Percentiles rank a stretch among this genome's conserved stretches.
Conservation (phyloP, 139 green algal species). For the Closterium sp. region DNA sequence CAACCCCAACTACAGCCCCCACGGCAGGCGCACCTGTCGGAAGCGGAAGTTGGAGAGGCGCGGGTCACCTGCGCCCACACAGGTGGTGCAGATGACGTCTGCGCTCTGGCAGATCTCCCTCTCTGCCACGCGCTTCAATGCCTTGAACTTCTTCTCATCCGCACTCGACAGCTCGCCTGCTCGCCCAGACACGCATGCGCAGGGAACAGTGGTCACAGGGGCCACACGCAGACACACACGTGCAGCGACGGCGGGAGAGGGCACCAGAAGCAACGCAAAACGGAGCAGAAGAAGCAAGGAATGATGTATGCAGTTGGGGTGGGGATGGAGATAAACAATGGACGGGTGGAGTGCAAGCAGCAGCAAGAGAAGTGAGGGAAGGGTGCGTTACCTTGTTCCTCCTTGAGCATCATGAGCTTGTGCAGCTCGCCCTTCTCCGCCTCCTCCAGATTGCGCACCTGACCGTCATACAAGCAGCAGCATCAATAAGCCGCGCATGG, state of each 20-base stretch:
- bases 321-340: no score
- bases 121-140: conserved; percentile 63
- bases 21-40: conserved; percentile 63
- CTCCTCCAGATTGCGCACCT: conserved; percentile 75
- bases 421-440: conserved; percentile 74
- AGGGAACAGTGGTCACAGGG: no score
- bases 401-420: conserved; percentile 86
- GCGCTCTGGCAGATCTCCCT: conserved; percentile 80
- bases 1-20: no score
- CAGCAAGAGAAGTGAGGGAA: no score
- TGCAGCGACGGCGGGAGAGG: no score
- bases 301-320: no score
- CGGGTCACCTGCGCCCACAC: conserved; percentile 87
- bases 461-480: background rate
- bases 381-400: conserved; percentile 67
- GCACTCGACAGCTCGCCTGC: conserved; percentile 70
- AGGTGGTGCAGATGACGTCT: conserved; percentile 89
- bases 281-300: no score
- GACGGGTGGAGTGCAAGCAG: no score
- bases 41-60: conserved; percentile 83
- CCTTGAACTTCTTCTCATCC: conserved; percentile 88
- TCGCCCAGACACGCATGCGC: background rate
- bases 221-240: no score
- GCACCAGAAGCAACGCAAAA: no score
- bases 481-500: background rate